Evolutionary conservation across 352 stramenopile genomes (phyloP).

Genomic region (Blastocystis hominis): DNA sequence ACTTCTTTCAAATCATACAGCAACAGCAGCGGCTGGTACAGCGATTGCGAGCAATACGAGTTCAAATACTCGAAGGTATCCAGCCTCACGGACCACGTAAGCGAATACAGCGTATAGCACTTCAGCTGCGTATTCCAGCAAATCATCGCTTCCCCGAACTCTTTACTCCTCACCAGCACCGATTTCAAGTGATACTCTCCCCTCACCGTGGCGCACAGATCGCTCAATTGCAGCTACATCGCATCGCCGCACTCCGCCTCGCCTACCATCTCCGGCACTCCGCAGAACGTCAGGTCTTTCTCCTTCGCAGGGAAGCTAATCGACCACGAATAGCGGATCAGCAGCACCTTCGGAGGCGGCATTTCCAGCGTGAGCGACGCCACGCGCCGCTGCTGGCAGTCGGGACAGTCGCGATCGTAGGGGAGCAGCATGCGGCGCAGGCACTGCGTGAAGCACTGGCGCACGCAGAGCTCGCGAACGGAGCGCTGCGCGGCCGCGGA

Average conservation of each 20-base stretch:
- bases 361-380: not conserved
- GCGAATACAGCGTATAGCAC: conserved; percentile 39
- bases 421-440: not conserved
- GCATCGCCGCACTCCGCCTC: not conserved
- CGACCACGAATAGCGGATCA: conserved; percentile 13
- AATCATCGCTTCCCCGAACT: conserved; percentile 4
- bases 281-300: conserved; percentile 41
- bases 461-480: not conserved
- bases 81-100: not conserved
- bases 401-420: not conserved
- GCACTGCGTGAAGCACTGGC: not conserved
- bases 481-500: not conserved
- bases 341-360: not conserved
- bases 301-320: conserved; percentile 22
- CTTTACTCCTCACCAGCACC: conserved; percentile 20
- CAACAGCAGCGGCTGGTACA: conserved; percentile 17
- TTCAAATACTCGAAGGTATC: conserved; percentile 30
- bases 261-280: not conserved
- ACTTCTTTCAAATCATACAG: conserved; percentile 6
- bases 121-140: conserved; percentile 1
- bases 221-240: not conserved
- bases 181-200: not conserved
- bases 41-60: conserved; percentile 41
- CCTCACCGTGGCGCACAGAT: not conserved
- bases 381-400: not conserved